Conservation (phyloP, 306 rosid species). For the Arachis hypogaea region DNA sequence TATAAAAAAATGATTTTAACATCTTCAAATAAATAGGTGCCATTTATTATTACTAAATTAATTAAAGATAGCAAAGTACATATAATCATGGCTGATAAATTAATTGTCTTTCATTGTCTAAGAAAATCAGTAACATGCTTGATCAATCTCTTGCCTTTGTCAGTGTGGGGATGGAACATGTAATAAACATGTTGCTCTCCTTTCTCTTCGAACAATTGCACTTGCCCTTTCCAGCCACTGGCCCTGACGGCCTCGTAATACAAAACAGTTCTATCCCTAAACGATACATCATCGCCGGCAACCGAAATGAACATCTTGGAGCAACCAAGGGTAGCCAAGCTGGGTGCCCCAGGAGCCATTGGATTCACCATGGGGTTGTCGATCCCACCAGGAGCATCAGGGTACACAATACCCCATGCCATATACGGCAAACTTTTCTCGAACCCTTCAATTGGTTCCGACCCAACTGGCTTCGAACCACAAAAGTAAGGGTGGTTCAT, state of each 20-base stretch:
- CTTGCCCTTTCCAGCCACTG: constrained; percentile 47
- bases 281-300: constrained; percentile 34
- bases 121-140: constrained; percentile 24
- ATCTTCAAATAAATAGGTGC: too few relatives aligned
- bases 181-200: constrained; percentile 35
- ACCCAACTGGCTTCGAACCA: constrained; percentile 45
- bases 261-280: constrained; percentile 38
- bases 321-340: constrained; percentile 41
- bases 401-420: constrained; percentile 43
- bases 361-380: constrained; percentile 51
- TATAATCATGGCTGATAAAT: too few relatives aligned
- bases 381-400: constrained; percentile 37
- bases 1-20: too few relatives aligned
- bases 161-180: neutral
- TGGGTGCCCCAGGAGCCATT: constrained; percentile 33
- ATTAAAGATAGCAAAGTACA: too few relatives aligned
- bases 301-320: constrained; percentile 39
- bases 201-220: constrained; percentile 29
- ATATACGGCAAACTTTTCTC: neutral
- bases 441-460: constrained; percentile 7
- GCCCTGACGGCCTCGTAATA: constrained; percentile 33
- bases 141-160: constrained; percentile 17
- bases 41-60: too few relatives aligned
- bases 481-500: constrained; percentile 55
- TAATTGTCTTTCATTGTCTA: neutral